Evolutionary conservation across 1,139 yeast species (phyloP), one percentile per base, ranked within the genome.

Genomic region (Sugiyamaella japonica): DNA sequence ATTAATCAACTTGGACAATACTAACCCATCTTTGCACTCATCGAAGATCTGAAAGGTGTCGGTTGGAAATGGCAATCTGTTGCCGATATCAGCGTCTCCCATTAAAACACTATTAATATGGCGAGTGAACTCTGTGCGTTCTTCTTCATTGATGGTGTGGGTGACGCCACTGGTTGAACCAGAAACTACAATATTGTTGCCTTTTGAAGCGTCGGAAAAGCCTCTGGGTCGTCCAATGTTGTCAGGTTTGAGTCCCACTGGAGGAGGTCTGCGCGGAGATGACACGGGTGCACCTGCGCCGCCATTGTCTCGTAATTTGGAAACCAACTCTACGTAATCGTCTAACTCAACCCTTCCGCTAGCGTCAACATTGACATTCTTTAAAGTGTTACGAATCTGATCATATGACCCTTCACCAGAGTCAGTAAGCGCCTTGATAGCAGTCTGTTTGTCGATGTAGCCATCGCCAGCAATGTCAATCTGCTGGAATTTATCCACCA

Each of bases 101-200:
- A 89, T 82, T 55, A 93, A 79, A 7, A 90, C 97, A 48, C 90
- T 81, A 72, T 93, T 93, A 72, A 93, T 91, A 72, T 93, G 99
- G 68, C 96, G 83, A 6, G 99, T 93, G 73, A 93, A 93, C 75
- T 90, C 98, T 29, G 89, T 79, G 70, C 97, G 82, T 74, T 93
- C 99, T 77, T 93, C 99, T 65, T 93, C 98, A 70, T 93, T 90
- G 70, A 93, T 90, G 4, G 97, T 89, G 70, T 93, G 99, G 2
- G 97, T 88, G n/a, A 95, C 89, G 50, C 97, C 97, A 0, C 93
- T 81, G 20, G 93, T 84, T 50, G 87, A 81, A 37, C 95, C 91
- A 53, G 89, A 81, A 56, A 88, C 93, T 46, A 93, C 86, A 66
- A 90, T 90, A 64, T 85, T 39, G 29, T 83, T 16, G 82, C 82